A percentile compares a stretch with the other conserved stretches of the same genome.
Conservation (phyloP, 768 basidiomycete genomes). For the Russula abietina region DNA sequence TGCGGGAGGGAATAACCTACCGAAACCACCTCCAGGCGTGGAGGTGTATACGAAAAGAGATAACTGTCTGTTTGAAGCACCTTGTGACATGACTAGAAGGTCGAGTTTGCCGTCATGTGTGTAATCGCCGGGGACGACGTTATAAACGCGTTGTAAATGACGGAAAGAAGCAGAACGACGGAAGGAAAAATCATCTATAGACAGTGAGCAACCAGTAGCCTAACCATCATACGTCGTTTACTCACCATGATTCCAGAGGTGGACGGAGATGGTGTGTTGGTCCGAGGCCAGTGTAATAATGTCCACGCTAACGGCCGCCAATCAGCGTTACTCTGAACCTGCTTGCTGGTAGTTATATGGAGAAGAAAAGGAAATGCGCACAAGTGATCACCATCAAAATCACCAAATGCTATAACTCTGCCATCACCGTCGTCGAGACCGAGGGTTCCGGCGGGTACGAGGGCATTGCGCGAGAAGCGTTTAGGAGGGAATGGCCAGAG, state of each 20-base stretch:
- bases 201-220: not conserved
- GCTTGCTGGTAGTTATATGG: not conserved
- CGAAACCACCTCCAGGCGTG: constrained; percentile 54
- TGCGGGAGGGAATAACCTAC: constrained; percentile 36
- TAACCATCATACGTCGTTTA: not conserved
- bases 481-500: constrained; percentile 88
- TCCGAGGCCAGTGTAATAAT: constrained; percentile 68
- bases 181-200: constrained; percentile 54
- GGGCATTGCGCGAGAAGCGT: constrained; percentile 72
- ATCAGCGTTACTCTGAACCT: not conserved
- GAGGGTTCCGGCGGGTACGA: constrained; percentile 73
- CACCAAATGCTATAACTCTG: constrained; percentile 83
- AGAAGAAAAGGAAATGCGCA: constrained; percentile 36
- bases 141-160: constrained; percentile 56
- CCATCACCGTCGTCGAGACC: constrained; percentile 62
- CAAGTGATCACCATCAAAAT: constrained; percentile 96
- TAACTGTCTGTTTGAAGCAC: constrained; percentile 42
- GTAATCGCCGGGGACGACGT: constrained; percentile 90
- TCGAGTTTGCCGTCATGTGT: constrained; percentile 90
- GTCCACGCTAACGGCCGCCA: constrained; percentile 54
- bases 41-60: constrained; percentile 71
- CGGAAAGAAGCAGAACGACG: constrained; percentile 44
- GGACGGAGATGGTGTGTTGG: constrained; percentile 68
- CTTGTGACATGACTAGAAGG: constrained; percentile 77
- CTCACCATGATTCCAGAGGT: constrained; percentile 80